Evolutionary conservation across 1,139 yeast genomes (phyloP).

Genomic region (Yamadazyma dushanensis): DNA sequence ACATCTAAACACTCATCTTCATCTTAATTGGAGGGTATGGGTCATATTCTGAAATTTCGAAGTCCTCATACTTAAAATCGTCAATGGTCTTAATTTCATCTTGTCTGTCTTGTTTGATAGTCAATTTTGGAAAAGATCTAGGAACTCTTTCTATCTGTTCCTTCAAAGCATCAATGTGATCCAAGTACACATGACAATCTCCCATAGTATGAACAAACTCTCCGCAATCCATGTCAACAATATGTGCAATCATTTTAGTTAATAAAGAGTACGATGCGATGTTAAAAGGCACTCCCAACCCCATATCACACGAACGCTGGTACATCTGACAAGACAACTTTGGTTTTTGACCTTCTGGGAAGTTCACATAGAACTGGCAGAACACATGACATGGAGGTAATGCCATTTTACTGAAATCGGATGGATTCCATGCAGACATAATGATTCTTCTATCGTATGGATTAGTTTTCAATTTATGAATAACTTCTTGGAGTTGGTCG

Average conservation of each 20-base stretch:
- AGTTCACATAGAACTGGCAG: conserved; percentile 89
- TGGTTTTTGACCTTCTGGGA: conserved; percentile 61
- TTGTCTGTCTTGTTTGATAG: conserved; percentile 56
- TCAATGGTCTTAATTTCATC: conserved; percentile 64
- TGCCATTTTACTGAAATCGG: conserved; percentile 91
- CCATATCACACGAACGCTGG: conserved; percentile 99
- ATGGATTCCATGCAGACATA: conserved; percentile 97
- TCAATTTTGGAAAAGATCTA: conserved; percentile 73
- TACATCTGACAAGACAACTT: conserved; percentile 83
- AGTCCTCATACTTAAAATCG: conserved; percentile 86
- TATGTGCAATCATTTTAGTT: conserved; percentile 93
- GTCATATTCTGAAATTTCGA: conserved; percentile 72
- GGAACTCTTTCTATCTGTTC: conserved; percentile 79
- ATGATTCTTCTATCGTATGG: conserved; percentile 95
- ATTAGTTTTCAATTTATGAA: conserved; percentile 74
- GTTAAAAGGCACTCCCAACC: conserved; percentile 96
- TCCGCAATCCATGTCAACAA: conserved; percentile 91
- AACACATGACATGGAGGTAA: conserved; percentile 98
- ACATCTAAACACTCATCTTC: conserved; percentile 61
- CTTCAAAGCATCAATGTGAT: conserved; percentile 87
- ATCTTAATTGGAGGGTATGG: conserved; percentile 85
- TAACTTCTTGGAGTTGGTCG: conserved; percentile 83
- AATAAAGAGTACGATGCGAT: conserved; percentile 94
- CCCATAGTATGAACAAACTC: conserved; percentile 95
- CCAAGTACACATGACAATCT: conserved; percentile 91